Base-by-base conservation (phyloP, 805 yeast species). In the Jamesozyma rosinii region DNA sequence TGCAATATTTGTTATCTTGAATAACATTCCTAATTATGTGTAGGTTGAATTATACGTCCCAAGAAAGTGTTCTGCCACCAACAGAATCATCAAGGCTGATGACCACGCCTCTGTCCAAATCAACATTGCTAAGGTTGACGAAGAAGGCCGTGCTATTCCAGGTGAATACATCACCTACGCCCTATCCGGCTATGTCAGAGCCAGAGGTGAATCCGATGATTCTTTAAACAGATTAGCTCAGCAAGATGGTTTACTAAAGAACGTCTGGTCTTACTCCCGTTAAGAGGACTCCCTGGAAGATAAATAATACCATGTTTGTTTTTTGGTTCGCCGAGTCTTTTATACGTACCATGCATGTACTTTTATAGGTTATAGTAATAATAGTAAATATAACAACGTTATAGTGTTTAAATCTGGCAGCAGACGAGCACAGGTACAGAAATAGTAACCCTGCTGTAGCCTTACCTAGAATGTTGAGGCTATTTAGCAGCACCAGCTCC, bases 41-140 rank as follows among this genome's bases (percentile, higher is more conserved):
- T 62, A 86, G 97, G 97, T 92, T 75, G 98, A 92, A 83, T 88
- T 92, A 76, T 92, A 92, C 95, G 95, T 90, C 75, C 98, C 98
- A 80, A 87, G 98, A 83, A 92, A 92, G 81, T 92, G 98, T 82
- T 92, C 98, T 76, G 98, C 98, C 70, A 88, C 98, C 76, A 89
- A 88, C 95, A 88, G 97, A 81, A 88, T 92, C 78, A 89, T 92
- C 83, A 88, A 87, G 81, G 89, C 98, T 68, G 89, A 92, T 81
- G 98, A 92, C 77, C 98, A 92, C 76, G 92, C 97, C 63, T 85
- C 97, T 56, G 97, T 92, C 64, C 98, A 92, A 78, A 84, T 92
- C 77, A 90, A 85, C 90, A 80, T 92, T 65, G 97, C 95, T 67
- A 87, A 90, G 75, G 95, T 92, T 67, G 97, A 92, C 68, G 96